Evolutionary conservation across 177 flowering plant species (phyloP).

Genomic region (Telopea speciosissima): DNA sequence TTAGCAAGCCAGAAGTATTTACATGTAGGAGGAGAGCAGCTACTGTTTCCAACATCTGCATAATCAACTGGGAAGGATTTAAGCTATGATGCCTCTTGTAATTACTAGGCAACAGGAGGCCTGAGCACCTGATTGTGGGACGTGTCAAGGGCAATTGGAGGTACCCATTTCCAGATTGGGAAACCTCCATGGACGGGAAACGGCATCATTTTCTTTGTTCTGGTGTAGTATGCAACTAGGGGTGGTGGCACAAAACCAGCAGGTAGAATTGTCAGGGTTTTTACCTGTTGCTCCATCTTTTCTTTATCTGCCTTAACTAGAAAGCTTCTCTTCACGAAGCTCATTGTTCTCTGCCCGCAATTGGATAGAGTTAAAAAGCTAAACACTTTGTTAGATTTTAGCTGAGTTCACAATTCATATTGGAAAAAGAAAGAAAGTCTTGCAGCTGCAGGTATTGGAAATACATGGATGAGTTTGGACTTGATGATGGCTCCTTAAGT

Average conservation of each 20-base stretch:
- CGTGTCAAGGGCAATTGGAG: slow-evolving; percentile 36
- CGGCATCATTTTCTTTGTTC: slow-evolving; percentile 51
- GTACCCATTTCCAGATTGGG: slow-evolving; percentile 72
- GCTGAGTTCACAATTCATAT: too few species aligned
- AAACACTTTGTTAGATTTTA: not conserved
- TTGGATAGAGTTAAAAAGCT: not conserved
- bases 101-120: too few species aligned
- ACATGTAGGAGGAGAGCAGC: slow-evolving; percentile 12
- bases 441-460: too few species aligned
- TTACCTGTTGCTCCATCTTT: slow-evolving; percentile 56
- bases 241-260: slow-evolving; percentile 42
- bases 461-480: too few species aligned
- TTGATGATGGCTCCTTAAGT: too few species aligned
- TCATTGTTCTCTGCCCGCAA: slow-evolving; percentile 62
- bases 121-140: too few species aligned
- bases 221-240: slow-evolving; percentile 43
- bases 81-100: not conserved
- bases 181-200: slow-evolving; percentile 41
- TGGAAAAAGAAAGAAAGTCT: too few species aligned
- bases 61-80: slow-evolving; percentile 4
- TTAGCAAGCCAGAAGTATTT: slow-evolving; percentile 13
- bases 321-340: slow-evolving; percentile 57
- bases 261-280: slow-evolving; percentile 28
- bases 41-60: slow-evolving; percentile 5
- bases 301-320: slow-evolving; percentile 54